Evolutionary conservation across 192 early-diverging fungal genomes (phyloP).

Genomic region (Coemansia sp.): DNA sequence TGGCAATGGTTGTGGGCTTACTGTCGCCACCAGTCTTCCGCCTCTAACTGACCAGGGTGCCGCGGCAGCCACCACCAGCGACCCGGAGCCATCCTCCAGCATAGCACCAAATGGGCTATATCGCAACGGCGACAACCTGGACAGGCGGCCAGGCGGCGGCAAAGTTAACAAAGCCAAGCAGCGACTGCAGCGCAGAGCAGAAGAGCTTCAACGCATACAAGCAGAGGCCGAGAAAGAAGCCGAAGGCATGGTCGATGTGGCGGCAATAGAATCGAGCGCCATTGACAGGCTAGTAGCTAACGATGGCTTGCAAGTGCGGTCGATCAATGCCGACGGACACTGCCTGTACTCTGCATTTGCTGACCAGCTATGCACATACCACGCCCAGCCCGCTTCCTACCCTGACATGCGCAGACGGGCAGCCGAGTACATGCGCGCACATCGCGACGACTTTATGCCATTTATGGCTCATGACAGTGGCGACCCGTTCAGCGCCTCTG

Average conservation of each 20-base stretch:
- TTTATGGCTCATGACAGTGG: conserved; percentile 84
- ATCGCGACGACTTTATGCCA: conserved; percentile 89
- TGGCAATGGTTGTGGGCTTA: background rate
- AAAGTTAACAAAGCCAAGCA: conserved; percentile 61
- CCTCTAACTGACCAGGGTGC: conserved; percentile 16
- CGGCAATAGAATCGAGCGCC: conserved; percentile 69
- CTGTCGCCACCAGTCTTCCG: background rate
- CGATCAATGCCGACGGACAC: conserved; percentile 89
- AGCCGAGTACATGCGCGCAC: conserved; percentile 76
- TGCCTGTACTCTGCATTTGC: conserved; percentile 92
- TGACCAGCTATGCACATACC: conserved; percentile 71
- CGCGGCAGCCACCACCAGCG: conserved; percentile 13
- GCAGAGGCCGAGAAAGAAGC: conserved; percentile 80
- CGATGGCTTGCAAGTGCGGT: conserved; percentile 66
- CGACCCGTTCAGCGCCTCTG: conserved; percentile 68
- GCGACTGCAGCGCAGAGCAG: conserved; percentile 68
- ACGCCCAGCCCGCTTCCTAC: conserved; percentile 59
- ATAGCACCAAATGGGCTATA: conserved; percentile 9
- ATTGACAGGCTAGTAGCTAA: conserved; percentile 62
- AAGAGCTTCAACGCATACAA: conserved; percentile 70
- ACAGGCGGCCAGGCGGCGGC: conserved; percentile 39
- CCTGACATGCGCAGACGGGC: conserved; percentile 70
- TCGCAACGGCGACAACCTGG: conserved; percentile 9
- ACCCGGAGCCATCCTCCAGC: conserved; percentile 18
- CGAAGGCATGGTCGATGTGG: conserved; percentile 71